Conservation (phyloP, 2,329 filamentous ascomycete species). For the Amauroascus niger region DNA sequence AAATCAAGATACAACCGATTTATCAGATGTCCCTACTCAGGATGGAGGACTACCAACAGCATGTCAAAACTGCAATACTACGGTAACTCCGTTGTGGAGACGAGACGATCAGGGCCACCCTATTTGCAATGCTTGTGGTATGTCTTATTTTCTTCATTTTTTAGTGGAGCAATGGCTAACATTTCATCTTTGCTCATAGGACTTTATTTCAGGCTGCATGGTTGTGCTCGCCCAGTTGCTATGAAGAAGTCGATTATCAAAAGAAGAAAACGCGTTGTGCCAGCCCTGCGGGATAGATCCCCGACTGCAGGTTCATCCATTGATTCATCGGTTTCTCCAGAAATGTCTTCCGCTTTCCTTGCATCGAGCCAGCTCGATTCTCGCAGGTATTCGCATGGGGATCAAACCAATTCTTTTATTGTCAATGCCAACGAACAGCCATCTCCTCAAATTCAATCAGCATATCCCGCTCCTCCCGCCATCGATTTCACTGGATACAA, state of each 20-base stretch:
- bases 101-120: constrained; percentile 90
- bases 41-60: constrained; percentile 59
- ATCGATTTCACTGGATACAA: constrained; percentile 44
- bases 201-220: constrained; percentile 92
- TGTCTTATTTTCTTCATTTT: constrained; percentile 29
- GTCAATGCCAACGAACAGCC: constrained; percentile 23
- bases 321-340: constrained; percentile 36
- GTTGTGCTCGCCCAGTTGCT: constrained; percentile 82
- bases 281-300: constrained; percentile 51
- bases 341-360: constrained; percentile 29
- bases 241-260: constrained; percentile 99
- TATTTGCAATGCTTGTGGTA: constrained; percentile 97
- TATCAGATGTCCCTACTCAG: constrained; percentile 21
- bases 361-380: constrained; percentile 23
- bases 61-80: constrained; percentile 94
- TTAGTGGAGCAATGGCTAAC: neutral
- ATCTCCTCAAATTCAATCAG: constrained; percentile 2
- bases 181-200: constrained; percentile 46
- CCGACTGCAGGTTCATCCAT: constrained; percentile 35
- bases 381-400: constrained; percentile 26
- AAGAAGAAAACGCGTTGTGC: constrained; percentile 85
- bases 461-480: constrained; percentile 33
- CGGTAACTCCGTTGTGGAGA: constrained; percentile 91
- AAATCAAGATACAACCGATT: constrained; percentile 16
- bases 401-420: constrained; percentile 30